A percentile compares a stretch with the other conserved stretches of the same genome.
Evolutionary conservation across 805 yeast genomes (phyloP).

Genomic region (Teunomyces stri): DNA sequence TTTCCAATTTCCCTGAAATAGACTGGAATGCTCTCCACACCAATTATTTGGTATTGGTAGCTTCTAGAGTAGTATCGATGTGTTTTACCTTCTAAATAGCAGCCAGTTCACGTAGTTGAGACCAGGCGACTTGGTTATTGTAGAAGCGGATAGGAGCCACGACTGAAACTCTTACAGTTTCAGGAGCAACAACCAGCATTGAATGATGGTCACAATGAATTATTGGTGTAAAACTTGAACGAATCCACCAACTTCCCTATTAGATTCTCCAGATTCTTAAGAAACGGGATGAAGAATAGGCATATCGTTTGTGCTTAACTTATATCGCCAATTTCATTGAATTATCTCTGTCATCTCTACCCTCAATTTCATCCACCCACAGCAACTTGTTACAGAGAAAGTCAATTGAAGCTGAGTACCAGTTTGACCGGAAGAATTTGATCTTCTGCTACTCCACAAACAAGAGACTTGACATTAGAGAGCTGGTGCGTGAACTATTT

Average conservation of each 20-base stretch:
- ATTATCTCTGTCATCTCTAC: conserved; percentile 3
- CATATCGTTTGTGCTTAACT: conserved; percentile 57
- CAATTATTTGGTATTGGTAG: conserved; percentile 55
- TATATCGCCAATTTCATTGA: conserved; percentile 47
- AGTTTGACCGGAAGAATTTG: conserved; percentile 74
- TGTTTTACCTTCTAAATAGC: conserved; percentile 49
- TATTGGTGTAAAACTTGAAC: conserved; percentile 23
- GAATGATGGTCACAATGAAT: conserved; percentile 23
- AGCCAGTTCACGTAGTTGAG: conserved; percentile 30
- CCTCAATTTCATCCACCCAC: conserved; percentile 5
- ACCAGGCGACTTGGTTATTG: conserved; percentile 72
- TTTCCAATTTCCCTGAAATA: conserved; percentile 19
- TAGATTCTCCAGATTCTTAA: conserved; percentile 52
- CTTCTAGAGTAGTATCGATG: conserved; percentile 77
- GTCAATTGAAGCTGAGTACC: conserved; percentile 74
- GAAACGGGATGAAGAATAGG: conserved; percentile 65
- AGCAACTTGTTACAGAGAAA: conserved; percentile 47
- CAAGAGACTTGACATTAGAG: conserved; percentile 71
- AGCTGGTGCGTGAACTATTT: conserved; percentile 68
- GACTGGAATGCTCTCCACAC: conserved; percentile 25
- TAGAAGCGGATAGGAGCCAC: conserved; percentile 79
- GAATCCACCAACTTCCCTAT: conserved; percentile 10
- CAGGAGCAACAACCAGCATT: conserved; percentile 71
- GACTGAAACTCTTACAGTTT: conserved; percentile 62
- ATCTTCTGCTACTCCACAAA: conserved; percentile 56